Base-by-base conservation (phyloP, 1,284 basidiomycete species). In the Malassezia globosa region DNA sequence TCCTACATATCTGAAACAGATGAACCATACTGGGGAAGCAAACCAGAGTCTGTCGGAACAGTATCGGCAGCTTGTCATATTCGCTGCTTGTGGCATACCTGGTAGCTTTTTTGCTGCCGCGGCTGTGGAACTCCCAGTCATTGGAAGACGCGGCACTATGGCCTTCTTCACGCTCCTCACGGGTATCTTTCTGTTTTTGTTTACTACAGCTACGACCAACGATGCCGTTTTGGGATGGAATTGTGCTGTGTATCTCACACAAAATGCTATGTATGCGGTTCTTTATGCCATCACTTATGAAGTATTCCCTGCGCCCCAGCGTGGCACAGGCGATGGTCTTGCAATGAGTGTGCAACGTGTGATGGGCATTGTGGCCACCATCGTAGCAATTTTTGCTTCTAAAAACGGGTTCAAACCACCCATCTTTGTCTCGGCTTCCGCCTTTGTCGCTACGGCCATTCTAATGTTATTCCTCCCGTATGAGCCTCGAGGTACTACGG, bases 301-400 rank as follows among this genome's bases (percentile, higher is more conserved):
- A 66, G 75, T 83, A 7, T 83, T 84, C 65, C 82, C 82, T 0
- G 78, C 81, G 7, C 81, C 80, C 54, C 77, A 81, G 63, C 74
- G 83, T 26, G 83, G 83, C 3, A 84, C 83, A 5, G 82, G 83
- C 0, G 83, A 82, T 56, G 81, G 80, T 0, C 66, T 84, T 48
- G 78, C 77, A 52, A 77, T 81, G 10, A 78, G 77, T 1, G 78
- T 79, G 0, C 78, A 78, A 42, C 75, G 81, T 7, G 72, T 82
- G 18, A 83, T 82, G 58, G 81, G 82, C 3, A 75, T 83, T 31
- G 77, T 82, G 63, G 79, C 82, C 0, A 82, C 81, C 0, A 76
- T 84, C 51, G 79, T 83, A 45, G 81, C 80, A 7, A 66, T 82
- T 41, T 81, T 79, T 48, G 75, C 81, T 10, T 53, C 57, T 3